These are phyloP conservation scores for Bruguiera sexangula DNA, from an alignment of 345 rosid genomes.

Conservation along the genomic window DNA sequence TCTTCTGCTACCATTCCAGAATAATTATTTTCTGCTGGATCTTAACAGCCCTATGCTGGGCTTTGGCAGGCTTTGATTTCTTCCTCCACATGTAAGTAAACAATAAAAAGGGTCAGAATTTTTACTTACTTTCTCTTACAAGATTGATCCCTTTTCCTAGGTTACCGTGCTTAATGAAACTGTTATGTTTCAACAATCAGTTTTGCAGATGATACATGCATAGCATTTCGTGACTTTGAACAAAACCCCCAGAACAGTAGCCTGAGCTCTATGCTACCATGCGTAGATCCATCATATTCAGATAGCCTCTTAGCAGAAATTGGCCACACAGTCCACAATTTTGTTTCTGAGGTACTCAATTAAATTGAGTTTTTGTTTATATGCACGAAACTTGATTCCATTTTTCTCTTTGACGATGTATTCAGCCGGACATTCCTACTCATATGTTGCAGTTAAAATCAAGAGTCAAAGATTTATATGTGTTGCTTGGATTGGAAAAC, in stretches of 20 bases:
- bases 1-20: constrained; percentile 31
- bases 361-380: neutral
- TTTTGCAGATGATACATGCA: constrained; percentile 56
- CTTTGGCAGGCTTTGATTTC: constrained; percentile 61
- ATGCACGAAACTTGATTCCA: neutral
- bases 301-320: constrained; percentile 34
- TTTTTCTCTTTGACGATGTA: neutral
- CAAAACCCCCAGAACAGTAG: constrained; percentile 46
- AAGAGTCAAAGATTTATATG: constrained; percentile 27
- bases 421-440: neutral
- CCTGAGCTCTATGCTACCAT: constrained; percentile 45
- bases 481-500: constrained; percentile 13
- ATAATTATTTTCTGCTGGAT: constrained; percentile 65
- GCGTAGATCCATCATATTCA: constrained; percentile 41
- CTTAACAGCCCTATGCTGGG: constrained; percentile 55
- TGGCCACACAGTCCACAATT: constrained; percentile 40
- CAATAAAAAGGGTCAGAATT: neutral
- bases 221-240: constrained; percentile 42
- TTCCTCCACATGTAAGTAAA: constrained; percentile 56
- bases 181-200: constrained; percentile 28
- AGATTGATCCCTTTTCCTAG: neutral
- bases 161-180: neutral
- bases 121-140: neutral
- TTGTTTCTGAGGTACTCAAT: constrained; percentile 42
- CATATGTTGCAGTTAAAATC: constrained; percentile 41